Base-by-base conservation (phyloP, 78 protist genomes). In the Acrasis kona region DNA sequence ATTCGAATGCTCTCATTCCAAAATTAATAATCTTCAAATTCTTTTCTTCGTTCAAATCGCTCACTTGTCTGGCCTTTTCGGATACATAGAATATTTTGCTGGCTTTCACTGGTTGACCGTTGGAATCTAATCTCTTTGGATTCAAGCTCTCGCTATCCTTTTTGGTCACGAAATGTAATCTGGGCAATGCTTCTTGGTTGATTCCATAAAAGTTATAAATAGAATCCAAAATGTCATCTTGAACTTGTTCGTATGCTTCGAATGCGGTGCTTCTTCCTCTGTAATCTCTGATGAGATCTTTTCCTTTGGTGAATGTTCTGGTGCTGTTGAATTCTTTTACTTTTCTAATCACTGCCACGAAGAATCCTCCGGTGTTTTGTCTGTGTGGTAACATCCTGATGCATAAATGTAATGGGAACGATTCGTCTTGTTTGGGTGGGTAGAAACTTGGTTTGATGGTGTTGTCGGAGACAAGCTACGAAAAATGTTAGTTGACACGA, bases 361-460 rank as follows among this genome's bases (percentile, higher is more conserved):
- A 97, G 90, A 97, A 97, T 39, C 97, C 99, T 65, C 99, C 99
- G 19, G 91, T 85, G 80, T 94, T 91, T 29, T 87, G 80, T 40
- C 73, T 41, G 42, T 96, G 98, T n/a, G 99, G 99, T 30, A 91
- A 61, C 7, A 97, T 28, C 6, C 99, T 79, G 84, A 92, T 57
- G 76, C 93, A 88, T 4, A 92, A 78, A 10, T 79, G 65, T 30
- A 84, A 2, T 27, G 38, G 30, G 7, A 28, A 9, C 12, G 79
- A 80, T 64, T 41, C 76, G 40, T 88, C 91, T 34, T 30, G 79
- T 19, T 88, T 72, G 10, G 95, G 88, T 35, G 91, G 92, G 77
- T 61, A 87, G n/a, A 29, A n/a, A 7, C 85, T 41, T 30, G 41
- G 72, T 4, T 4, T 39, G 27, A 70, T n/a, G n/a, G n/a, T n/a